These are phyloP conservation scores for Dimargaris xerosporica DNA, from an alignment of 192 early-diverging fungal species.

Conservation along the genomic window DNA sequence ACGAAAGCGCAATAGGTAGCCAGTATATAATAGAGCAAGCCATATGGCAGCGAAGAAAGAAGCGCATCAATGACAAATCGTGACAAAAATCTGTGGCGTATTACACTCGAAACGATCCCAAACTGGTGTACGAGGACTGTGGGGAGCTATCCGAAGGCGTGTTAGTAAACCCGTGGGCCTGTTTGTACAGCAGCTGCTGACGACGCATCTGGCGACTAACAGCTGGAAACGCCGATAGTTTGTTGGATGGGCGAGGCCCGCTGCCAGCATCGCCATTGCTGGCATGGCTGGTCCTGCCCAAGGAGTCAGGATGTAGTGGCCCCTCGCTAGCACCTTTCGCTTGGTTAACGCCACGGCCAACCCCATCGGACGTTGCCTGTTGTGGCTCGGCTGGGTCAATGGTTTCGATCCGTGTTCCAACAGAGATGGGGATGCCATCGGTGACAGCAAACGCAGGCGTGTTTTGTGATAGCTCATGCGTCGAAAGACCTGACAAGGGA, in stretches of 20 bases:
- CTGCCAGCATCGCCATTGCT: too few relatives aligned
- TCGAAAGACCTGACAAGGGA: neutral
- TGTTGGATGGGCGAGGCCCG: too few relatives aligned
- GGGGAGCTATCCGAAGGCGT: neutral
- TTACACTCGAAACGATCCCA: neutral
- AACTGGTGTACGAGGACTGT: neutral
- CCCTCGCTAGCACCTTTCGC: neutral
- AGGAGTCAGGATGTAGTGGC: neutral
- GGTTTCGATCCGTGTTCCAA: neutral
- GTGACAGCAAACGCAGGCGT: neutral
- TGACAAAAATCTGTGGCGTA: too few relatives aligned
- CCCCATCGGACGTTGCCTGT: neutral
- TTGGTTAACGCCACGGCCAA: neutral
- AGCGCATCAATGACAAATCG: too few relatives aligned
- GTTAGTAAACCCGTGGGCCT: neutral
- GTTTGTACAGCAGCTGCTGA: neutral
- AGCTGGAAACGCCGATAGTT: slow-evolving; percentile 1
- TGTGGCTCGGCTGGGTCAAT: neutral
- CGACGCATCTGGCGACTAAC: neutral
- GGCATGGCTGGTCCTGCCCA: too few relatives aligned
- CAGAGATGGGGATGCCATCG: neutral
- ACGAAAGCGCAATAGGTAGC: too few relatives aligned
- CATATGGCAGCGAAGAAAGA: too few relatives aligned
- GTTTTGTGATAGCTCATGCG: neutral
- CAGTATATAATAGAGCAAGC: too few relatives aligned